These are phyloP conservation scores for Penicillium riverlandense DNA, from an alignment of 495 filamentous ascomycete genomes.

Conservation along the genomic window DNA sequence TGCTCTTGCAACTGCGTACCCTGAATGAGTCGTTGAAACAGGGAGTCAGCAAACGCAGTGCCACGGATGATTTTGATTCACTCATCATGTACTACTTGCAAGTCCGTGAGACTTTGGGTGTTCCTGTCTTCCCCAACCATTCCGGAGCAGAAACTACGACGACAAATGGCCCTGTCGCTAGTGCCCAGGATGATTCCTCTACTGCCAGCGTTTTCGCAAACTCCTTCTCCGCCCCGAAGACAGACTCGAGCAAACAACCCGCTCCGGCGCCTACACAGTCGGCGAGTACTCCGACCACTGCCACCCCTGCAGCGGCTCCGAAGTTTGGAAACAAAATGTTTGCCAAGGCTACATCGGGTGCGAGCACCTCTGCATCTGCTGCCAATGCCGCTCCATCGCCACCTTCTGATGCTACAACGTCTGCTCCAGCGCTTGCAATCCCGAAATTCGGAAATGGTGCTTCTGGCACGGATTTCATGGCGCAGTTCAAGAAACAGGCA, in stretches of 20 bases:
- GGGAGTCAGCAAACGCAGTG: conserved; percentile 20
- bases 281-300: conserved; percentile 1
- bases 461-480: conserved; percentile 23
- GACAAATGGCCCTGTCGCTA: not conserved
- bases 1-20: conserved; percentile 17
- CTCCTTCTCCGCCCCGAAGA: conserved; percentile 24
- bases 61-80: conserved; percentile 22
- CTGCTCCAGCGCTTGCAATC: conserved; percentile 9
- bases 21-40: conserved; percentile 29
- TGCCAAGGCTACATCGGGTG: conserved; percentile 1
- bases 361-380: too few species aligned
- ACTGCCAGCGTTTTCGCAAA: conserved; percentile 36
- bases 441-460: conserved; percentile 27
- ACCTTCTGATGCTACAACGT: not conserved
- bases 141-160: not conserved
- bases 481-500: conserved; percentile 29
- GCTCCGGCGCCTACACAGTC: not conserved
- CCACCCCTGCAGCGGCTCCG: conserved; percentile 1
- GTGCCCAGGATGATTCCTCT: conserved; percentile 18
- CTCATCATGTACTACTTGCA: conserved; percentile 28
- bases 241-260: not conserved
- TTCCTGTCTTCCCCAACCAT: conserved; percentile 15
- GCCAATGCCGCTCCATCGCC: not conserved
- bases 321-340: conserved; percentile 15
- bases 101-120: conserved; percentile 26